Evolutionary conservation across 805 yeast species (phyloP), one percentile per base, ranked within the genome.

Genomic region (Komagataella pseudopastoris): DNA sequence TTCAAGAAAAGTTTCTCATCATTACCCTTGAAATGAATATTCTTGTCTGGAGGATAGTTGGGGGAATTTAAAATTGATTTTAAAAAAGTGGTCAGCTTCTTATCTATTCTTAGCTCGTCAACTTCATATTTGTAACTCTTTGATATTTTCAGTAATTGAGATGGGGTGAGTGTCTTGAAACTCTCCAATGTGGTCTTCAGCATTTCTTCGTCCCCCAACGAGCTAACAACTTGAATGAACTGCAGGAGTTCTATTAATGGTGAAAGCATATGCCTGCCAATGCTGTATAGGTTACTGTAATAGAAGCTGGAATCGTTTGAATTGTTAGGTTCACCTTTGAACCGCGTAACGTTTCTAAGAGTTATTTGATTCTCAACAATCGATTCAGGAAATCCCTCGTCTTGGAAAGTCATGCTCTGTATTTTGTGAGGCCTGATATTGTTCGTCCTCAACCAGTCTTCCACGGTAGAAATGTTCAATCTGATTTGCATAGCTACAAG

Each of bases 371-470:
- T 52, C 20, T 58, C 58, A 5, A 59, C 56, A 6, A 69, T 50
- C 22, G 54, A 60, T 49, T 70, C 72, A 2, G 73, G 71, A 51
- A 60, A 67, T 7, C 57, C 58, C 6, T 58, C 57, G 18, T 63
- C 60, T 8, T 58, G 49, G 47, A 62, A 57, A 46, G 57, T 54
- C 3, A 55, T 49, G 22, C 58, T 63, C 6, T 60, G 59, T 1
- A 63, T 64, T 57, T 51, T 63, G 51, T 57, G 65, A 12, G 80
- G 78, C 24, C 71, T 71, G 56, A 76, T 70, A 59, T 81, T 79
- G 57, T 82, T 84, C 5, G 78, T 72, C 54, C 95, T 77, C 30
- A 91, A 76, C 99, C 99, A 93, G 61, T 93, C 96, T 65, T 93
- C 97, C 47, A 93, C 67, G 4, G 85, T 77, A 0, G 96, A 88